Percentiles rank a stretch among this genome's conserved stretches.
Conservation (phyloP, 176 grass and related monocot species). For the Hyparrhenia diplandra region DNA sequence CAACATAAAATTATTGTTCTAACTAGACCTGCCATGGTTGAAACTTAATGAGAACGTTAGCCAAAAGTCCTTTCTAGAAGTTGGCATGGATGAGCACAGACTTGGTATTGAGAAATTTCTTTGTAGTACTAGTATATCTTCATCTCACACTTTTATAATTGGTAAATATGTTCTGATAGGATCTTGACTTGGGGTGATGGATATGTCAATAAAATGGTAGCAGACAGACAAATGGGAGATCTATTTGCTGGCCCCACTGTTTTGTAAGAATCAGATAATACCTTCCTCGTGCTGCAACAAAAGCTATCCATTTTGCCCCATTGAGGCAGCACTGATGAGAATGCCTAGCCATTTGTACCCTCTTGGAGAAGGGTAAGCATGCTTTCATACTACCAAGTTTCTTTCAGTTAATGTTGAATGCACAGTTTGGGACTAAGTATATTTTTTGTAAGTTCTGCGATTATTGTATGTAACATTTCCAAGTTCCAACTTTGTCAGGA, state of each 20-base stretch:
- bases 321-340: conserved; percentile 47
- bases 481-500: conserved; percentile 31
- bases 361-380: conserved; percentile 70
- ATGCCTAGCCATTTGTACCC: conserved; percentile 43
- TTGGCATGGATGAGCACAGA: conserved; percentile 1
- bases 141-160: conserved; percentile 6
- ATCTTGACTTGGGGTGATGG: conserved; percentile 60
- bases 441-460: neutral
- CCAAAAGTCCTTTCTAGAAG: neutral
- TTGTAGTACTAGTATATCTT: neutral
- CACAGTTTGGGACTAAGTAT: conserved; percentile 1
- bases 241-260: conserved; percentile 1
- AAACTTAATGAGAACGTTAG: neutral
- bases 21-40: neutral
- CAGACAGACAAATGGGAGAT: conserved; percentile 2
- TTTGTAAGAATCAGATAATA: conserved; percentile 22
- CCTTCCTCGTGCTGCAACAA: conserved; percentile 18
- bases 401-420: conserved; percentile 5
- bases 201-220: conserved; percentile 39
- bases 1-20: conserved; percentile 1
- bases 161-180: conserved; percentile 38
- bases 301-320: conserved; percentile 24
- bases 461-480: conserved; percentile 13
- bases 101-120: neutral
- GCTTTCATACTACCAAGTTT: neutral